A percentile compares a stretch with the other conserved stretches of the same genome.
These are phyloP conservation scores for Metschnikowia gruessii DNA, from an alignment of 805 yeast genomes.

Conservation along the genomic window DNA sequence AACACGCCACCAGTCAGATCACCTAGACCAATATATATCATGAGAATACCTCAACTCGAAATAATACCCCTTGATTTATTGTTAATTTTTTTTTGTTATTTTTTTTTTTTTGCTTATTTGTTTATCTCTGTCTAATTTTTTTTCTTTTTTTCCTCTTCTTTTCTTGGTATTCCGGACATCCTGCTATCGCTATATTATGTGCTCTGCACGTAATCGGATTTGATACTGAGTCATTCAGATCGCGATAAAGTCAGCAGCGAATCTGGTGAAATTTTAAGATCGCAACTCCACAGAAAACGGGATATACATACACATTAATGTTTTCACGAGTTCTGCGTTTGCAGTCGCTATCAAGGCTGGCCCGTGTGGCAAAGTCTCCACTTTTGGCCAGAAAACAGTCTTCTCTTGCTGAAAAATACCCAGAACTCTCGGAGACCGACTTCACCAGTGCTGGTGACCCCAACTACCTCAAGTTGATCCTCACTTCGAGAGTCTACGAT, in stretches of 20 bases:
- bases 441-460: conserved; percentile 62
- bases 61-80: neutral
- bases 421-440: conserved; percentile 50
- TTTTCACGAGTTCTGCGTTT: conserved; percentile 5
- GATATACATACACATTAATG: neutral
- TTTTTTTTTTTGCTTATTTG: too few species aligned
- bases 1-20: neutral
- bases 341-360: neutral
- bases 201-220: neutral
- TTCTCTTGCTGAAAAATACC: conserved; percentile 31
- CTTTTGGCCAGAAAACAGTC: conserved; percentile 5
- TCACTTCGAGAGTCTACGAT: conserved; percentile 93
- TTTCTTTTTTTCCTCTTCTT: neutral
- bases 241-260: conserved; percentile 2
- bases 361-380: neutral
- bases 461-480: conserved; percentile 87
- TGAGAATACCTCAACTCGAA: too few species aligned
- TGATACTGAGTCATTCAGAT: conserved; percentile 3
- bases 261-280: neutral
- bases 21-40: neutral
- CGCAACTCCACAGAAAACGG: neutral
- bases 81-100: neutral
- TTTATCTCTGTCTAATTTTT: neutral
- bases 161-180: too few species aligned
- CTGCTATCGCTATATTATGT: neutral